Conservation (phyloP, 495 filamentous ascomycete species). For the Margaritispora aquatica region DNA sequence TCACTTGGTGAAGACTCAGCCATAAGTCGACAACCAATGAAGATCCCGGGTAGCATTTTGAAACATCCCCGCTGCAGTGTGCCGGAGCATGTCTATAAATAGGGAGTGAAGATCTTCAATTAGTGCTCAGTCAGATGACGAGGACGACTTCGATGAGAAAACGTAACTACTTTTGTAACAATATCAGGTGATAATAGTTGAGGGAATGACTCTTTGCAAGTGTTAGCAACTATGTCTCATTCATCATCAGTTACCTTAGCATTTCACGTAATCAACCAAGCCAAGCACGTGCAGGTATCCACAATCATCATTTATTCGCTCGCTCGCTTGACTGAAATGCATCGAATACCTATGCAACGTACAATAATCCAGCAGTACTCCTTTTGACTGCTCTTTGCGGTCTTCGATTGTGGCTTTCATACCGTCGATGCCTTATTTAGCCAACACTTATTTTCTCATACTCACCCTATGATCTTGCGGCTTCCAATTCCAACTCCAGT, state of each 20-base stretch:
- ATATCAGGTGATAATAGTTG: no score
- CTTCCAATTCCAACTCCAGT: slow-evolving; percentile 63
- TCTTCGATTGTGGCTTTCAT: neutral
- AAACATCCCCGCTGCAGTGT: no score
- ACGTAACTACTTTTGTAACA: no score
- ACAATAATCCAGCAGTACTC: neutral
- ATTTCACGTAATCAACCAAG: neutral
- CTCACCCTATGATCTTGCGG: slow-evolving; percentile 31
- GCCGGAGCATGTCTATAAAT: no score
- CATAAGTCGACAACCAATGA: neutral
- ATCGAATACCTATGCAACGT: neutral
- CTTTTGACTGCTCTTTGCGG: neutral
- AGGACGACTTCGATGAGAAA: no score
- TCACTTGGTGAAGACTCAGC: neutral
- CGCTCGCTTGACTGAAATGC: neutral
- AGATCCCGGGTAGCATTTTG: neutral
- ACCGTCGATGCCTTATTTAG: neutral
- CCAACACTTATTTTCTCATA: neutral
- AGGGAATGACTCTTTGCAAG: no score
- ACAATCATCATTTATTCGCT: neutral
- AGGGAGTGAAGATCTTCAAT: no score
- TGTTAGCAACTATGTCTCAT: no score
- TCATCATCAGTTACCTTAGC: no score
- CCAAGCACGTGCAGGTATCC: neutral
- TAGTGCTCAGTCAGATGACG: no score